phyloP scores from a whole-genome alignment of 2,329 filamentous ascomycete species.

The Neofusicoccum ribis region DNA sequence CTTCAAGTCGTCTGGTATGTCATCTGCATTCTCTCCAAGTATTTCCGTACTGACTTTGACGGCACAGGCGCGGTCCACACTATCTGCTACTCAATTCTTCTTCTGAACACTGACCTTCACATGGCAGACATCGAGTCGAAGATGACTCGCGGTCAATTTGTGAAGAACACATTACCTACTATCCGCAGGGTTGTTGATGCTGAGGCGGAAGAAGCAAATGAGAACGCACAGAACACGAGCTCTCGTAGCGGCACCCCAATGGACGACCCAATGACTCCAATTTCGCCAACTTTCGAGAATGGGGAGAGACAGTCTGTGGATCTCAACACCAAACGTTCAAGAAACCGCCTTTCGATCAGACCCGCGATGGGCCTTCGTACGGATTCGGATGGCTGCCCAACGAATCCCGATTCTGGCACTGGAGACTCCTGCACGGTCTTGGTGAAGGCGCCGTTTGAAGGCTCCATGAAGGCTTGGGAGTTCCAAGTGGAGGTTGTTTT shows the following conservation, averaged over 20 bases:
- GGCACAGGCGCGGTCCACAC: slow-evolving; percentile 85
- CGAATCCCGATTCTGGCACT: slow-evolving; percentile 36
- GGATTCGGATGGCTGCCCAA: slow-evolving; percentile 35
- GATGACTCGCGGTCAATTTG: slow-evolving; percentile 92
- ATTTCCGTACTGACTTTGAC: background rate
- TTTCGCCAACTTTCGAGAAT: slow-evolving; percentile 12
- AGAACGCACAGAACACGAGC: slow-evolving; percentile 24
- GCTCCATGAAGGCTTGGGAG: slow-evolving; percentile 79
- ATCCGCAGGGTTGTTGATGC: slow-evolving; percentile 75
- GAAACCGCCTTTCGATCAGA: slow-evolving; percentile 29
- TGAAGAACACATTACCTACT: slow-evolving; percentile 94
- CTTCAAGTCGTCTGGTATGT: slow-evolving; percentile 78
- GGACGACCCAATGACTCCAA: slow-evolving; percentile 4
- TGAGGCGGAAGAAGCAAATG: slow-evolving; percentile 4
- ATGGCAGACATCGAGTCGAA: slow-evolving; percentile 92
- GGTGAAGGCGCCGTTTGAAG: slow-evolving; percentile 74
- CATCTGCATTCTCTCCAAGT: background rate
- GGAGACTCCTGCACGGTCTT: slow-evolving; percentile 69
- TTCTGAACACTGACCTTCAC: slow-evolving; percentile 95
- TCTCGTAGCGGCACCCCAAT: background rate
- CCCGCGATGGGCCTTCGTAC: slow-evolving; percentile 24
- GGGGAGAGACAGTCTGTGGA: slow-evolving; percentile 7
- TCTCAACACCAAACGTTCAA: slow-evolving; percentile 23
- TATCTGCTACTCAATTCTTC: slow-evolving; percentile 91
- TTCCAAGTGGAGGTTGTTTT: slow-evolving; percentile 85